Evolutionary conservation across 2,329 filamentous ascomycete genomes (phyloP), one percentile per base, ranked within the genome.

Genomic region (Aspergillus ibericus): DNA sequence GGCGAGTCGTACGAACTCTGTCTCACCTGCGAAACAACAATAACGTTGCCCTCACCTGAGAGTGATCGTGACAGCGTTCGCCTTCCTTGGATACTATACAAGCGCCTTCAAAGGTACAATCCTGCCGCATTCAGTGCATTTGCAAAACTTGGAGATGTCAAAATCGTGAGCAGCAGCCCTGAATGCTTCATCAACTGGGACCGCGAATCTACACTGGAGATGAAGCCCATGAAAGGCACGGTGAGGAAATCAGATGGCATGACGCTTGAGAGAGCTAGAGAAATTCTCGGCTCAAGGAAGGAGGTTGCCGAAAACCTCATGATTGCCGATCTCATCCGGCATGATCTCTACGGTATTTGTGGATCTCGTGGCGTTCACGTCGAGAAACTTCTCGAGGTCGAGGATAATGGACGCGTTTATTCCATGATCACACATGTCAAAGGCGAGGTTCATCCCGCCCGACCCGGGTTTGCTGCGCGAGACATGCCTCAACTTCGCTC

Each of bases 221-320:
- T 97, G 82, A 87, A 93, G 7, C 93, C 93, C 0, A 98, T 98
- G 86, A 98, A 98, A 79, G 93, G 93, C 49, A 98, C 93, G 0
- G 92, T 97, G n/a, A 88, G 88, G 66, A 96, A 96, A 68, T 85
- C 83, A 0, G 78, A 81, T 0, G 81, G 80, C 1, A 86, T 88
- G 36, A 95, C 89, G 0, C 80, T 89, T n/a, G 83, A 82, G 5
- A 83, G 90, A 68, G 93, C 93, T 0, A 86, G 88, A 60, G 78
- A 79, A 27, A 85, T 96, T 38, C 83, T 97, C 13, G 85, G 88
- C 58, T 84, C 91, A 0, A 88, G 90, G 20, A 98, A 98, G 73
- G 95, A 98, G 74, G 88, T 91, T 67, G 93, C 93, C 0, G 93
- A 98, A 78, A 98, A 98, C 70, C 83, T 98, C 22, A 98, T 98